Conservation (phyloP, 2,329 filamentous ascomycete genomes). For the Mycocentrospora acerina region DNA sequence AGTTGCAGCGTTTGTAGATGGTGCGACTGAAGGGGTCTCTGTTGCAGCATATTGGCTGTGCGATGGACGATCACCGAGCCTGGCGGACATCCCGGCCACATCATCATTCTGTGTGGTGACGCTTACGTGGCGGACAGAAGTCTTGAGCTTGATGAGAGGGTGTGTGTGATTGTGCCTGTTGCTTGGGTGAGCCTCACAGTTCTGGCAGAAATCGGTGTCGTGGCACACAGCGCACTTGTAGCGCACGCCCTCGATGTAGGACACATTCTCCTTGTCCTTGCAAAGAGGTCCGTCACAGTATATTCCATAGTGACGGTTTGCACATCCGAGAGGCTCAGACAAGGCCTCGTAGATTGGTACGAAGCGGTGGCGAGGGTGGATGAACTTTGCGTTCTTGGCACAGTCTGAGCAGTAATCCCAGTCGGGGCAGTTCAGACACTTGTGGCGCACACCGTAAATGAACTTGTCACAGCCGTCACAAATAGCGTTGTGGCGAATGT, state of each 20-base stretch:
- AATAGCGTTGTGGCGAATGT: conserved; percentile 79
- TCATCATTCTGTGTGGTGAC: conserved; percentile 84
- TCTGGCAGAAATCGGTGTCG: conserved; percentile 92
- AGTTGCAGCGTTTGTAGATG: conserved; percentile 55
- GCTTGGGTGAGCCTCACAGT: conserved; percentile 83
- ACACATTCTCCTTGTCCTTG: conserved; percentile 55
- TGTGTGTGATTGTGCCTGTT: conserved; percentile 94
- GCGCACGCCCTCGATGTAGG: conserved; percentile 76
- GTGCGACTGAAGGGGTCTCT: conserved; percentile 50
- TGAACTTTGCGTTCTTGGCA: conserved; percentile 63
- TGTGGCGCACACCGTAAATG: conserved; percentile 88
- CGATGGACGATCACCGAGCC: conserved; percentile 68
- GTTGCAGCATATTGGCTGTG: conserved; percentile 51
- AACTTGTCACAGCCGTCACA: conserved; percentile 92
- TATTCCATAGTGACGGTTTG: conserved; percentile 73
- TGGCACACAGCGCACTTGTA: conserved; percentile 98
- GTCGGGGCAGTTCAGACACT: conserved; percentile 95
- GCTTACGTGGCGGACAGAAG: conserved; percentile 81
- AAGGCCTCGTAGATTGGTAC: conserved; percentile 80
- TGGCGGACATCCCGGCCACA: conserved; percentile 63
- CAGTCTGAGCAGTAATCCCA: conserved; percentile 93
- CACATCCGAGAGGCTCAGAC: conserved; percentile 48
- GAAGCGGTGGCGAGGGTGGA: conserved; percentile 84
- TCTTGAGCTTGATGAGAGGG: conserved; percentile 95
- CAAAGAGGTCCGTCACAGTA: conserved; percentile 95